Evolutionary conservation across 495 filamentous ascomycete species (phyloP), one percentile per base, ranked within the genome.

Genomic region (Daldinia caldariorum): DNA sequence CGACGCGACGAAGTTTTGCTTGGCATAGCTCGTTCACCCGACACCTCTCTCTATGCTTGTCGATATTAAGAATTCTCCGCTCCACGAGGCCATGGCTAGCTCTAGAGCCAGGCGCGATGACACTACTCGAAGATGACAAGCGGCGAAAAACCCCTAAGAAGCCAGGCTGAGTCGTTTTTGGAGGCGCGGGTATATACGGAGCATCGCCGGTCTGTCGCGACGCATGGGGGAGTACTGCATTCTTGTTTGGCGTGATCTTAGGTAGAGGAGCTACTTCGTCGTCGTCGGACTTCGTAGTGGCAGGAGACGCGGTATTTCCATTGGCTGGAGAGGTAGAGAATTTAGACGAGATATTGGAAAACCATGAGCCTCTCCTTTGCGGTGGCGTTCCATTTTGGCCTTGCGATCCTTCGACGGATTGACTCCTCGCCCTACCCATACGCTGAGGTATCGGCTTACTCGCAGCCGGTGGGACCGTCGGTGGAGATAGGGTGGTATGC

Each of bases 291-390:
- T 37, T 82, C 64, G 67, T 67, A 76, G 29, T 83, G 74, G 62
- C 78, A 79, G 32, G 82, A 79, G 58, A 83, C 80, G 56, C 78
- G 79, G 51, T 77, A 58, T 80, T 80, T 38, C 83, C 80, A 32
- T 78, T 84, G 54, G 72, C 74, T 26, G 84, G 85, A n/a, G 87
- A 90, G 10, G 86, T 87, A 7, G 92, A 93, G 80, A 99, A 97
- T 74, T 95, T 97, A 63, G 93, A 96, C 68, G 93, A 97, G 58
- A 97, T 84, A 67, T 87, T 96, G 34, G 91, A 92, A 63, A 99
- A 91, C 94, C 94, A 99, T 20, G 94, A 97, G 43, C 87, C 90
- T 63, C 90, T 83, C 61, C 93, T 83, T 58, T 84, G 81, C 0
- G 80, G 75, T 2, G 83, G 73, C 29, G 70, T 72, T 18, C 58